Evolutionary conservation across 2,329 filamentous ascomycete species (phyloP).

Genomic region (Raffaelea arxii): DNA sequence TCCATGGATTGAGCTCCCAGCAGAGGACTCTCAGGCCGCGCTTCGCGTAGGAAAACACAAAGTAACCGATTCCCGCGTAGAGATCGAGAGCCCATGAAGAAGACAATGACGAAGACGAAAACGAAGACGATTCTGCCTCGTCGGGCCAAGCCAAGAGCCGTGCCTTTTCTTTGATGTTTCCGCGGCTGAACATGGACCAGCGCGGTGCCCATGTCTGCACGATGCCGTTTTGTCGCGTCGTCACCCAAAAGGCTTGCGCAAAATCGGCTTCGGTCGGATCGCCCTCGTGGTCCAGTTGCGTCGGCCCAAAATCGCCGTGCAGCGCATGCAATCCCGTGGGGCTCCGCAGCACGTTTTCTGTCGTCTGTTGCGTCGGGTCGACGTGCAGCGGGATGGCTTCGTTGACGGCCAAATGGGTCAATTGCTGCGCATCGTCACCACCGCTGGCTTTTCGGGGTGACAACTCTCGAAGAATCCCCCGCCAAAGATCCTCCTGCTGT

Average conservation of each 20-base stretch:
- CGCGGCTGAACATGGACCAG: constrained; percentile 90
- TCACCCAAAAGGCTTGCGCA: constrained; percentile 64
- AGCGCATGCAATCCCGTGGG: constrained; percentile 62
- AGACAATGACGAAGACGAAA: background rate
- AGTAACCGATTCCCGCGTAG: constrained; percentile 91
- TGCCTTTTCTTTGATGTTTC: constrained; percentile 83
- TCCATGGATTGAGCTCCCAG: constrained; percentile 89
- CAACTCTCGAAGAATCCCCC: constrained; percentile 35
- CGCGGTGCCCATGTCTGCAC: constrained; percentile 77
- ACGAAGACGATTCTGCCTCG: background rate
- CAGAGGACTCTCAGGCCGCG: constrained; percentile 67
- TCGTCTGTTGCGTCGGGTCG: constrained; percentile 1
- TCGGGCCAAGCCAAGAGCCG: constrained; percentile 51
- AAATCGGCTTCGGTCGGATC: constrained; percentile 44
- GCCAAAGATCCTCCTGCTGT: constrained; percentile 33
- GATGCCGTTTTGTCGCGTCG: constrained; percentile 68
- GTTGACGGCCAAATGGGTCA: constrained; percentile 52
- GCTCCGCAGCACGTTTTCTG: constrained; percentile 64
- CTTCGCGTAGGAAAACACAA: constrained; percentile 72
- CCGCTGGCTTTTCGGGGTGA: constrained; percentile 25
- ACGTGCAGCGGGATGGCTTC: constrained; percentile 47
- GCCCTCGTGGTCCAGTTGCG: constrained; percentile 5
- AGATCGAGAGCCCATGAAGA: constrained; percentile 64
- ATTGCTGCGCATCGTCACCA: too few relatives aligned
- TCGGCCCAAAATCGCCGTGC: constrained; percentile 63